A percentile compares a stretch with the other conserved stretches of the same genome.
These are phyloP conservation scores for Puccinia sorghi DNA, from an alignment of 1,284 basidiomycete genomes.

Conservation along the genomic window DNA sequence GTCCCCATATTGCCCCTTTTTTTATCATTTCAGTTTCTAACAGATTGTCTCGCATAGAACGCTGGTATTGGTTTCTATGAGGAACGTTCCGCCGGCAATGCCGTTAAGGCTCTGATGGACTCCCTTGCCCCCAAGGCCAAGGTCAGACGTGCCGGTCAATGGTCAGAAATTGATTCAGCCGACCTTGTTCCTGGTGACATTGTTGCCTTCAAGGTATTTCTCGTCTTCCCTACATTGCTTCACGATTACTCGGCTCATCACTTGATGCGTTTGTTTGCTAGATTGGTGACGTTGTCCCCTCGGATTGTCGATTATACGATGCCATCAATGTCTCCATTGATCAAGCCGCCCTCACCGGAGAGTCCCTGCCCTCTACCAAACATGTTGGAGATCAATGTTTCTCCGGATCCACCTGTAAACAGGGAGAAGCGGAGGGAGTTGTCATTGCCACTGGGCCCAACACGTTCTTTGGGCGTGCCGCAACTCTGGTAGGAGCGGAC, in stretches of 20 bases:
- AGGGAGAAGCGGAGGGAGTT: conserved; percentile 94
- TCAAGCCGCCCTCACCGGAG: conserved; percentile 93
- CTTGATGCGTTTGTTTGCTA: not conserved
- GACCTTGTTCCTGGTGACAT: conserved; percentile 90
- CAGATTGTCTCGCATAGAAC: conserved; percentile 66
- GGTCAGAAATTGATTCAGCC: conserved; percentile 78
- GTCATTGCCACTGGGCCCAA: conserved; percentile 92
- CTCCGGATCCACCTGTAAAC: conserved; percentile 93
- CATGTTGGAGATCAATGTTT: conserved; percentile 92
- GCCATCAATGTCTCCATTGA: conserved; percentile 92
- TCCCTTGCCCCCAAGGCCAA: conserved; percentile 96
- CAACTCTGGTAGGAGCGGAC: conserved; percentile 90
- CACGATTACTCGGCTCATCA: not conserved
- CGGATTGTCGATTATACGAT: conserved; percentile 91
- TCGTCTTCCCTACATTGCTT: not conserved
- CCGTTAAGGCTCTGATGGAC: conserved; percentile 98
- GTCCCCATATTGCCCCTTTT: too few species aligned
- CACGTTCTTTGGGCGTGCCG: conserved; percentile 67
- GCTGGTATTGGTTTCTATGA: conserved; percentile 98
- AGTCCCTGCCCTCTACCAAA: conserved; percentile 88
- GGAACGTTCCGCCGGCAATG: conserved; percentile 93
- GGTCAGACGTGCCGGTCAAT: conserved; percentile 77
- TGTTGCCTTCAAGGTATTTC: conserved; percentile 82
- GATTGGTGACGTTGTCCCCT: conserved; percentile 85
- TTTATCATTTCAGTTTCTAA: too few species aligned